Evolutionary conservation across 208 protist genomes (phyloP), one percentile per base, ranked within the genome.

Genomic region (Plasmodiophora brassicae): DNA sequence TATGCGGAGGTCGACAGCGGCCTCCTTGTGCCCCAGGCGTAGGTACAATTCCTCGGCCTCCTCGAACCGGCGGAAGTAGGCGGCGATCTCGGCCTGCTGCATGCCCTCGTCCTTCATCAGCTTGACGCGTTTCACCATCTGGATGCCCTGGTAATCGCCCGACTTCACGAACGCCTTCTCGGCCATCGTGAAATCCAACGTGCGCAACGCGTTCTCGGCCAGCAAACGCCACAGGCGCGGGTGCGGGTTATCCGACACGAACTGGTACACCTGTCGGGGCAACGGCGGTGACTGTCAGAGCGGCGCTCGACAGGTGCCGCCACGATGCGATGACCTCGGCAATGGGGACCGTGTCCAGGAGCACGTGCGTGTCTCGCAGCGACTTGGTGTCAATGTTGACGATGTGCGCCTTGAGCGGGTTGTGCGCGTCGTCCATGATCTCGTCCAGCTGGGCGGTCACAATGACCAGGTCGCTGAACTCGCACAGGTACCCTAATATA

Each of bases 1-100:
- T 84, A 94, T 92, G 78, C 96, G 94, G 84, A 98, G 90, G 44
- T 97, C 93, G 71, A 98, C 92, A 10, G 97, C 96, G 22, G 98
- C 93, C 89, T 98, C 97, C 84, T 96, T 96, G 85, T 97, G 94
- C 90, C 98, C 96, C 83, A 98, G 96, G 0, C 97, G 93, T 78
- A 93, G 93, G 93, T 98, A 99, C 14, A 98, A 93, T 50, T 93
- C 90, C 91, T 99, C 96, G 5, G 97, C 97, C 91, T 97, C 96
- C 71, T 98, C 97, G 90, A 98, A 98, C 83, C 93, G 91, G 60
- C 93, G 86, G 91, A 97, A 97, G 92, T 98, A 98, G 22, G 96
- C 93, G 86, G 94, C 91, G n/a, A 99, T 94, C 92, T 98, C 97
- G 0, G 97, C 97, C 35, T 93, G 78, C 91, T 98, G 97, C 94